Evolutionary conservation across 1,284 basidiomycete genomes (phyloP).

Genomic region (Mycosarcoma mackinlayi): DNA sequence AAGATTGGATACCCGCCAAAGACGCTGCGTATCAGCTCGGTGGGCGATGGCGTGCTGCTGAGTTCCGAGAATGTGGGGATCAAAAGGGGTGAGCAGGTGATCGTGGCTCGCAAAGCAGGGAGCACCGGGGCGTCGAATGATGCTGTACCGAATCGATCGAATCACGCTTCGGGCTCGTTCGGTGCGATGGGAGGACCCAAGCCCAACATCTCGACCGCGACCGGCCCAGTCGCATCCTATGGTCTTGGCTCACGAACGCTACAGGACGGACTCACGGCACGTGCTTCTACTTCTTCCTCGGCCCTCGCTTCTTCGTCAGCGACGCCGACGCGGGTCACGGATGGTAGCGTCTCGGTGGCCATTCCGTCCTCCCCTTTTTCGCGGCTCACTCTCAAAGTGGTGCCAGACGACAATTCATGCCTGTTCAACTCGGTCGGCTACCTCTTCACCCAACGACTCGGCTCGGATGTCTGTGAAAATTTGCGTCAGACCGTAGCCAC

Average conservation of each 20-base stretch:
- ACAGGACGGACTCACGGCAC: slow-evolving; percentile 24
- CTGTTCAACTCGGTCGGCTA: slow-evolving; percentile 51
- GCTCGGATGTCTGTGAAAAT: slow-evolving; percentile 12
- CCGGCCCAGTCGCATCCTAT: slow-evolving; percentile 12
- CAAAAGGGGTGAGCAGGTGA: slow-evolving; percentile 43
- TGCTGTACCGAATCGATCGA: background rate
- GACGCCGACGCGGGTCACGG: slow-evolving; percentile 14
- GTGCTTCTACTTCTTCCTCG: background rate
- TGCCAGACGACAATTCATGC: slow-evolving; percentile 61
- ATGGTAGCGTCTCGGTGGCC: slow-evolving; percentile 20
- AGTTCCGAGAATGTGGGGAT: slow-evolving; percentile 15
- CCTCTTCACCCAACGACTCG: slow-evolving; percentile 28
- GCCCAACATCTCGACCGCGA: slow-evolving; percentile 23
- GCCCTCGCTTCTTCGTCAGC: background rate
- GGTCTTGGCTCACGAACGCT: slow-evolving; percentile 24
- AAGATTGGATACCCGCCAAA: slow-evolving; percentile 49
- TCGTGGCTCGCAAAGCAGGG: slow-evolving; percentile 19
- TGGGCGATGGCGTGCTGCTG: background rate
- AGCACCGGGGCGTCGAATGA: background rate
- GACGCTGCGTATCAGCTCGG: slow-evolving; percentile 5
- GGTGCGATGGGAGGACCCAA: slow-evolving; percentile 18
- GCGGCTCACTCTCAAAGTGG: slow-evolving; percentile 35
- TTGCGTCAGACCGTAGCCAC: slow-evolving; percentile 40
- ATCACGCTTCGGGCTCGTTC: slow-evolving; percentile 12
- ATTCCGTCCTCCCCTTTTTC: slow-evolving; percentile 12